Conservation (phyloP, 257 asterid species). For the Oldenlandia corymbosa region DNA sequence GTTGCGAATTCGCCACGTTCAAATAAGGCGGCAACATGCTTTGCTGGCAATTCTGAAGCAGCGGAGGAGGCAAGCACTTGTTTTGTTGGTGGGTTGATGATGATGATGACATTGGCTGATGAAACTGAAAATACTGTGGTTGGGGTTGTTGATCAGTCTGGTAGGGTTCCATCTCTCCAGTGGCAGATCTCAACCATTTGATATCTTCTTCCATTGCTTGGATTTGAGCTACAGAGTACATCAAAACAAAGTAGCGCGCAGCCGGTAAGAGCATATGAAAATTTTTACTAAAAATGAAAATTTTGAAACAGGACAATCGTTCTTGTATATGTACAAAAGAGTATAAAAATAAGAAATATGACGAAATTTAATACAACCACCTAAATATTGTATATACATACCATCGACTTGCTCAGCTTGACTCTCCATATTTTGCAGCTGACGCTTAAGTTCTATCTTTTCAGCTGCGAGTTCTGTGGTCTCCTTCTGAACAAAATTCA, state of each 20-base stretch:
- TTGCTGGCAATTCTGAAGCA: constrained; percentile 8
- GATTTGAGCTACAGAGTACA: constrained; percentile 14
- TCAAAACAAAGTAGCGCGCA: no score
- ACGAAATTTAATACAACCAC: no score
- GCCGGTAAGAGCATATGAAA: no score
- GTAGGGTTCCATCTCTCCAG: constrained; percentile 9
- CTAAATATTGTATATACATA: neutral
- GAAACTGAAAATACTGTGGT: neutral
- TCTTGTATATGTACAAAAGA: no score
- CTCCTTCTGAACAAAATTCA: constrained; percentile 4
- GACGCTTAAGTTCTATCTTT: constrained; percentile 14
- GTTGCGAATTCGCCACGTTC: constrained; percentile 9
- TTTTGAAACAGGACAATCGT: no score
- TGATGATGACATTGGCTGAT: no score
- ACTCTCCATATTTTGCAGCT: constrained; percentile 12
- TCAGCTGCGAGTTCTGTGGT: constrained; percentile 15
- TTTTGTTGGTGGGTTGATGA: neutral
- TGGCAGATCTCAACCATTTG: constrained; percentile 10
- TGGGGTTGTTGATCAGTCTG: neutral
- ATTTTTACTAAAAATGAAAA: no score
- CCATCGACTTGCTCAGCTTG: constrained; percentile 13
- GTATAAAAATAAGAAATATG: no score
- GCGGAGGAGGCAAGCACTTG: constrained; percentile 1
- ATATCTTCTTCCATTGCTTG: constrained; percentile 18
- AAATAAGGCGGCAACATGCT: constrained; percentile 2